These are phyloP conservation scores for Sechiopsis laciniata DNA, from an alignment of 306 rosid genomes.

Conservation along the genomic window DNA sequence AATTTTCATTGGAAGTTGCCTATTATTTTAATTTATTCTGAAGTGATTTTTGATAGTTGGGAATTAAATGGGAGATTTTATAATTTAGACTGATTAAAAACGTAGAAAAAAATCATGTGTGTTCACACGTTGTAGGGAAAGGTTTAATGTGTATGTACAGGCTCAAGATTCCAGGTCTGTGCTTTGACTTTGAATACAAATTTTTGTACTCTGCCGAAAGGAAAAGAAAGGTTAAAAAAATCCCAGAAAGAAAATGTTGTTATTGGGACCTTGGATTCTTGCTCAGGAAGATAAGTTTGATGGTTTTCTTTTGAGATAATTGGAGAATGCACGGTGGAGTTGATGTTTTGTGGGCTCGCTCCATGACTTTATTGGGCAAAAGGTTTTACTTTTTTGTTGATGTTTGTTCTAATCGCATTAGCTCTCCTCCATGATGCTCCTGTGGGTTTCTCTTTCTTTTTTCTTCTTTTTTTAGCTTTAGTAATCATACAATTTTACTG, in stretches of 20 bases:
- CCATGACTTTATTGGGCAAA: slow-evolving; percentile 39
- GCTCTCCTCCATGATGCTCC: slow-evolving; percentile 26
- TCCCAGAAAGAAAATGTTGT: slow-evolving; percentile 28
- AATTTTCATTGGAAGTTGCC: not conserved
- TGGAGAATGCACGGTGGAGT: slow-evolving; percentile 40
- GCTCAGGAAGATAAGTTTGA: slow-evolving; percentile 40
- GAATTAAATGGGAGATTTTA: not conserved
- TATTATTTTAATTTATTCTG: not conserved
- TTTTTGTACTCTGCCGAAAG: slow-evolving; percentile 17
- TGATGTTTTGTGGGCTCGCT: slow-evolving; percentile 70
- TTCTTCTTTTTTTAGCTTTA: slow-evolving; percentile 35
- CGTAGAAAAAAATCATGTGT: slow-evolving; percentile 22
- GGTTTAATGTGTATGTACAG: not conserved
- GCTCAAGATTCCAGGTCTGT: not conserved
- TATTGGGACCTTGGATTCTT: slow-evolving; percentile 66
- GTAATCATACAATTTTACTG: slow-evolving; percentile 29
- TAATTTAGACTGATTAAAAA: not conserved
- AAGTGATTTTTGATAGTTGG: not conserved
- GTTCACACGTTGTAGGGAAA: slow-evolving; percentile 32
- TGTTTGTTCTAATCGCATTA: slow-evolving; percentile 27
- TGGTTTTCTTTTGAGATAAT: slow-evolving; percentile 32
- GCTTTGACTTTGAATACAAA: slow-evolving; percentile 26
- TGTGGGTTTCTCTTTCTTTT: slow-evolving; percentile 35
- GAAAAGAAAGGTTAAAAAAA: slow-evolving; percentile 20
- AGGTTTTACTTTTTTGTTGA: slow-evolving; percentile 37